Base-by-base conservation (phyloP, 2,329 filamentous ascomycete genomes). In the Trichoderma atrobrunneum region DNA sequence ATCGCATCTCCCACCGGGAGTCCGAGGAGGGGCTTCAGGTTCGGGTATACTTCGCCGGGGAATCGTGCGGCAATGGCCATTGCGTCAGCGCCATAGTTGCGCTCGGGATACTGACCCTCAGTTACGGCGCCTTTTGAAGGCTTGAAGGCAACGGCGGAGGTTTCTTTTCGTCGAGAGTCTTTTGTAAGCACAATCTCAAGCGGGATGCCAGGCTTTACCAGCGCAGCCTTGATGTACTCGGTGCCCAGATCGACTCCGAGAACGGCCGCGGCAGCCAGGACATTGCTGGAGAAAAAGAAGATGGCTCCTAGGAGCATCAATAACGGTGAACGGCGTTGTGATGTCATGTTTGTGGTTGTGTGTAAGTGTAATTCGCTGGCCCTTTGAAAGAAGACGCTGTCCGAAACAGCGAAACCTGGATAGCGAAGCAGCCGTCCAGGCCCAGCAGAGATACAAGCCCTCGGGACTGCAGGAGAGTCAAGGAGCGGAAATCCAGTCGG, bases 111-210 rank as follows among this genome's bases (percentile, higher is more conserved):
- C 21, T 85, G 83, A 68, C 89, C 91, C 76, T 86, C 85, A 78
- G 88, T 87, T 72, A 89, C 86, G 70, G 62, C 88, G 78, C 87
- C 85, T 77, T 88, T 88, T n/a, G 89, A 87, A 48, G 95, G 94
- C 84, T 99, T 98, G 85, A 99, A 98, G 57, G 94, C 92, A 76
- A 99, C 90, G 56, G 94, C 95, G 2, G 95, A 93, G 28, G 89
- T 89, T 82, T 99, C 96, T 86, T 99, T 99, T 79, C 96, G 92
- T 82, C 97, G 93, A 34, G 96, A 98, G 84, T 99, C 96, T 81
- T 98, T 99, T 34, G 95, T 98, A 71, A 98, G 88, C 81, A 99
- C 95, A 76, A 99, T 98, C 76, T 99, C 96, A 80, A 99, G 93
- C 12, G 96, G 96, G 67, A 97, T 95, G 73, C 96, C 96, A 2